Evolutionary conservation across 768 basidiomycete genomes (phyloP).

Genomic region (Goffeauzyma gilvescens): DNA sequence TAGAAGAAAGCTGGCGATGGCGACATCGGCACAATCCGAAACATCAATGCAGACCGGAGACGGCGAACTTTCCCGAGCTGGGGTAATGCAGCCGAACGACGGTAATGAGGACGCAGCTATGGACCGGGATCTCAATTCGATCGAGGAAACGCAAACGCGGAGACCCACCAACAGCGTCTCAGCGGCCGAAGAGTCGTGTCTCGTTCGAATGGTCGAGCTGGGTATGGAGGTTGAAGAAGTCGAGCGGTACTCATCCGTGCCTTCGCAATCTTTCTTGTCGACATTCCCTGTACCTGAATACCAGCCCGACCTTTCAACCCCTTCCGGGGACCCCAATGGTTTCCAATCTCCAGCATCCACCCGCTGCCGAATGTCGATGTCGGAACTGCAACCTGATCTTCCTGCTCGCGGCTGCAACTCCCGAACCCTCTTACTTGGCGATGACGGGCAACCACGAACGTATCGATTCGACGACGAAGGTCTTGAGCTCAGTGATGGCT

Average conservation of each 20-base stretch:
- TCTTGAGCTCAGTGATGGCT: slow-evolving; percentile 20
- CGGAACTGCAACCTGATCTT: too few relatives aligned
- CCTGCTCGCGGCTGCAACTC: background rate
- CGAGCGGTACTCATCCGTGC: slow-evolving; percentile 18
- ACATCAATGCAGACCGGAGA: background rate
- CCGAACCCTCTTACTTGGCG: slow-evolving; percentile 15
- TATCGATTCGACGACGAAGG: slow-evolving; percentile 27
- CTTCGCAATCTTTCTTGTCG: slow-evolving; percentile 13
- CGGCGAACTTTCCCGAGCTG: background rate
- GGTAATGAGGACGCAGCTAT: background rate
- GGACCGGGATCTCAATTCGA: background rate
- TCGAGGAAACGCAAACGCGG: background rate
- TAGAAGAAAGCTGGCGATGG: background rate
- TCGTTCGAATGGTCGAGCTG: slow-evolving; percentile 22
- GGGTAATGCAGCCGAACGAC: background rate
- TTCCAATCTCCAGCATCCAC: slow-evolving; percentile 15
- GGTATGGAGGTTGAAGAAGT: slow-evolving; percentile 30
- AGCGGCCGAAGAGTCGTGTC: background rate
- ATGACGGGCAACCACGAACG: slow-evolving; percentile 24
- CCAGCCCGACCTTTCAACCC: slow-evolving; percentile 18
- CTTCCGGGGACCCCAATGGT: slow-evolving; percentile 7
- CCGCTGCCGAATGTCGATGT: slow-evolving; percentile 11
- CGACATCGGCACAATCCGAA: background rate
- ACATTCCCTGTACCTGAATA: slow-evolving; percentile 21
- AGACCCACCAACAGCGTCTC: background rate